Conservation (phyloP, 768 basidiomycete genomes). For the Podaxis sp. region DNA sequence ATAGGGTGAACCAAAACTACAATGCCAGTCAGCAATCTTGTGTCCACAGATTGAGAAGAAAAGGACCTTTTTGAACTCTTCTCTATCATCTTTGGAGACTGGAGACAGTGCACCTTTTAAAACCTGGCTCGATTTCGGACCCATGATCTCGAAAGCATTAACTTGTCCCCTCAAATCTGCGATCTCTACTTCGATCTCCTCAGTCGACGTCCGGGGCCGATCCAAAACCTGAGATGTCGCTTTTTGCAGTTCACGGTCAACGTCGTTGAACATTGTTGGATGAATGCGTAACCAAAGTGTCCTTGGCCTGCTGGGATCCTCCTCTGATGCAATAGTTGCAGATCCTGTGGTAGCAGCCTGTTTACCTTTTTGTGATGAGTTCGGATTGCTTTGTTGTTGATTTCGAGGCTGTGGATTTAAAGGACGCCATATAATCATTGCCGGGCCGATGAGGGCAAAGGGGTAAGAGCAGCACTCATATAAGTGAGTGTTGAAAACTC, state of each 20-base stretch:
- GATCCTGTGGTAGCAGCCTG: constrained; percentile 16
- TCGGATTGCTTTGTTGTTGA: neutral
- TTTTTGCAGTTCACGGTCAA: constrained; percentile 9
- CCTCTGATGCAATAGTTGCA: neutral
- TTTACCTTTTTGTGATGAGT: constrained; percentile 12
- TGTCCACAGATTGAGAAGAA: neutral
- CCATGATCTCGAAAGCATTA: constrained; percentile 88
- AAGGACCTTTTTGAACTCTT: constrained; percentile 60
- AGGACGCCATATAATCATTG: constrained; percentile 74
- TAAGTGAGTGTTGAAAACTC: constrained; percentile 63
- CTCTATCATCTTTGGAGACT: constrained; percentile 44
- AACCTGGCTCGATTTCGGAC: constrained; percentile 79
- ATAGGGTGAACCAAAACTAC: constrained; percentile 71
- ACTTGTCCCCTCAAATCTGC: constrained; percentile 69
- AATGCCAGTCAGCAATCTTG: constrained; percentile 2
- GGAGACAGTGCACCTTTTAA: constrained; percentile 62
- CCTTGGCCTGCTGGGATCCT: neutral
- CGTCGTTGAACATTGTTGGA: constrained; percentile 9
- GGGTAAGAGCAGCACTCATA: constrained; percentile 71
- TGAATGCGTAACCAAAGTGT: constrained; percentile 13
- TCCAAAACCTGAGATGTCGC: constrained; percentile 5
- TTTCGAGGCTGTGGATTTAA: constrained; percentile 11
- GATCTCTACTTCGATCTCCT: constrained; percentile 54
- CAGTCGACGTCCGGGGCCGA: constrained; percentile 11
- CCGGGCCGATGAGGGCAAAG: constrained; percentile 65